These are phyloP conservation scores for Funneliformis mosseae DNA, from an alignment of 192 early-diverging fungal genomes.

Conservation along the genomic window DNA sequence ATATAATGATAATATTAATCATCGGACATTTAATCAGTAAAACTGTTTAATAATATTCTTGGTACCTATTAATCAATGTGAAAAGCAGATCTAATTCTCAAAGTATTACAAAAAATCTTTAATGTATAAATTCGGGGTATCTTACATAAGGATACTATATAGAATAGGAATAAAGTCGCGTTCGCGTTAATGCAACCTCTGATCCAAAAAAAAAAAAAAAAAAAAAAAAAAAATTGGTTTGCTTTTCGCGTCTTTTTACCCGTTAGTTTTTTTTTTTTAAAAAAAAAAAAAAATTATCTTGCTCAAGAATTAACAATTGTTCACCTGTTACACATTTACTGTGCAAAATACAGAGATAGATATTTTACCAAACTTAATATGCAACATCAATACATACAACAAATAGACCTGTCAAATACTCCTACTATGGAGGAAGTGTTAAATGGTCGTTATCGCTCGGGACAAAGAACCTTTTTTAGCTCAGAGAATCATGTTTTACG, in stretches of 20 bases:
- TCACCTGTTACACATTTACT: no score
- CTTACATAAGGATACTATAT: no score
- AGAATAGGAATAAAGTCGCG: background rate
- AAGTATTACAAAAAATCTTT: no score
- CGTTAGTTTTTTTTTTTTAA: background rate
- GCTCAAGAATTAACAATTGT: no score
- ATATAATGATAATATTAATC: no score
- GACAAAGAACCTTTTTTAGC: background rate
- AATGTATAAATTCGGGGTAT: no score
- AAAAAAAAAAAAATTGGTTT: no score
- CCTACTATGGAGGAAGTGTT: conserved; percentile 15
- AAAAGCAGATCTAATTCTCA: no score
- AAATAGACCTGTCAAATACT: background rate
- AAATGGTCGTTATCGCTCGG: background rate
- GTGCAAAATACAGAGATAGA: background rate
- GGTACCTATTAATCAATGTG: no score
- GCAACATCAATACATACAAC: background rate
- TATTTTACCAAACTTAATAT: background rate
- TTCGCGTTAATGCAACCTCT: conserved; percentile 8
- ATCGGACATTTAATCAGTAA: no score
- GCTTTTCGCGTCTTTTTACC: background rate
- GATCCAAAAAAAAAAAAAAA: background rate
- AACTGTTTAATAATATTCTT: no score
- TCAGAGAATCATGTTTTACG: background rate
- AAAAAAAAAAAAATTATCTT: background rate